A percentile compares a stretch with the other conserved stretches of the same genome.
These are phyloP conservation scores for Garcia nutans DNA, from an alignment of 345 rosid species.

Conservation along the genomic window DNA sequence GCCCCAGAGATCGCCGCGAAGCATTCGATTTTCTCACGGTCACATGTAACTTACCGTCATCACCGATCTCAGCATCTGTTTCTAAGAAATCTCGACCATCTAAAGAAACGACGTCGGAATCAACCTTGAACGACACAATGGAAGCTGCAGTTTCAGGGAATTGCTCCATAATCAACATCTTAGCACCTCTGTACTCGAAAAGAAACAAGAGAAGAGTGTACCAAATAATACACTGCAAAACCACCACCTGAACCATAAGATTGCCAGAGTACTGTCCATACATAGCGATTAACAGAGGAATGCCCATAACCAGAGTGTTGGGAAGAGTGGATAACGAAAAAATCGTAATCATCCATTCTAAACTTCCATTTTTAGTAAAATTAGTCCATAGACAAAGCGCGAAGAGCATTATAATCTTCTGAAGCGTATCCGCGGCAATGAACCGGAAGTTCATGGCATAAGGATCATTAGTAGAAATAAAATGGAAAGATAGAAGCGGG, in stretches of 20 bases:
- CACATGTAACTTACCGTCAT: constrained; percentile 46
- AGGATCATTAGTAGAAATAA: constrained; percentile 26
- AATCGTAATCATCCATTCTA: constrained; percentile 34
- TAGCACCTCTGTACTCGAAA: constrained; percentile 48
- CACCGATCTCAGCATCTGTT: constrained; percentile 42
- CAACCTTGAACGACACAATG: constrained; percentile 47
- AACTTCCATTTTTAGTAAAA: constrained; percentile 13
- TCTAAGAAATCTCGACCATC: constrained; percentile 45
- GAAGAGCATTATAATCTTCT: constrained; percentile 26
- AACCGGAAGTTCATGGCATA: constrained; percentile 30
- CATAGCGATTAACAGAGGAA: constrained; percentile 34
- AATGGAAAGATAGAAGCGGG: constrained; percentile 30
- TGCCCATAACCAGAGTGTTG: constrained; percentile 38
- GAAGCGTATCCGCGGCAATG: constrained; percentile 41
- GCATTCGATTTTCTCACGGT: constrained; percentile 45
- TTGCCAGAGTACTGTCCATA: constrained; percentile 26
- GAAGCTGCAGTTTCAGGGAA: constrained; percentile 49
- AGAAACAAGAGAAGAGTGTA: constrained; percentile 42
- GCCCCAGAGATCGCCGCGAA: constrained; percentile 37
- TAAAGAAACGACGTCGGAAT: constrained; percentile 43
- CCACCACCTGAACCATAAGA: constrained; percentile 37
- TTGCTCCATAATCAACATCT: constrained; percentile 40
- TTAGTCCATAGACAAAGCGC: constrained; percentile 24
- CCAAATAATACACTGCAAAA: constrained; percentile 38
- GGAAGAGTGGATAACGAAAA: constrained; percentile 36